Evolutionary conservation across 129 eudicot species (phyloP), one percentile per base, ranked within the genome.

Genomic region (Arctium minus): DNA sequence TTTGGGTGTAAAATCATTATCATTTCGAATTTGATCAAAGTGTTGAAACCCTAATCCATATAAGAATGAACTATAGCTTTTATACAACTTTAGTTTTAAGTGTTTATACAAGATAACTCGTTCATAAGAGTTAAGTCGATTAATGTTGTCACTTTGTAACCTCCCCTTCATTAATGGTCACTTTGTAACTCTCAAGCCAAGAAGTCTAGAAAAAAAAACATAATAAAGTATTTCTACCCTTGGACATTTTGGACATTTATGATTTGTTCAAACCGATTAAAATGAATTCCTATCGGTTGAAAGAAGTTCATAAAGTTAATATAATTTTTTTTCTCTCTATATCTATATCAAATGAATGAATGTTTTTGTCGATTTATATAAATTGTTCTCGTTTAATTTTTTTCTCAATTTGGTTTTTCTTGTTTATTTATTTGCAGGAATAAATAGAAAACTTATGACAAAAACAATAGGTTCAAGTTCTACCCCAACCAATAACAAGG

Each of bases 381-480:
- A 17, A 60, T 67, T 27, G 8, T 32, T 10, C 67, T 39, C 68
- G 75, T 79, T 60, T 39, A 37, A 18, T 1, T 71, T 7, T 17
- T n/a, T 3, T 31, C 31, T 5, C 5, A n/a, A 68, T 31, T 15
- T 32, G 6, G 37, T 75, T 17, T n/a, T 31, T 79, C 37, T 12
- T 30, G 15, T 29, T 71, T 29, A 37, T 12, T 36, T 65, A 53
- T 77, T 87, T 92, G 91, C 92, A 92, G 97, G 92, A 85, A 48
- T 62, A 72, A 73, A 74, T 71, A 92, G 94, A 84, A 90, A 92
- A 82, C 87, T 86, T 69, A 77, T 81, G 81, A 81, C 80, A 81
- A 75, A 46, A 77, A 72, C 87, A 22, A 64, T 32, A 70, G 12
- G 80, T 22, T 72, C 83, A 31, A 64, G 30, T 81, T 36, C 50